phyloP scores from a whole-genome alignment of 208 protist genomes.

The Crithidia bombi region DNA sequence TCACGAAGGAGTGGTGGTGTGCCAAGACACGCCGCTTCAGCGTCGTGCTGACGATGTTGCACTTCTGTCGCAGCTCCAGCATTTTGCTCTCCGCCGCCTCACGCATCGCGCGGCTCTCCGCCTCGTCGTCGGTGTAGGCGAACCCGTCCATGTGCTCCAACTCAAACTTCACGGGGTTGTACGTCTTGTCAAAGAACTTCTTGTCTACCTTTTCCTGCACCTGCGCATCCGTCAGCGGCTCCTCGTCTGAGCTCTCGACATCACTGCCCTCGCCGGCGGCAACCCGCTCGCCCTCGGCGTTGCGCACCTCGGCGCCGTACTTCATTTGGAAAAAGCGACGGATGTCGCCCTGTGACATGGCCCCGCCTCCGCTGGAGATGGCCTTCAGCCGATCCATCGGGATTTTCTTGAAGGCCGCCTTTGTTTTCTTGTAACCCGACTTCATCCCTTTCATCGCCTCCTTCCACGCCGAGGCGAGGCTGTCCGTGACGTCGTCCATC shows the following conservation, averaged over 20 bases:
- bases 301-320: constrained; percentile 60
- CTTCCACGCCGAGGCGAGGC: constrained; percentile 69
- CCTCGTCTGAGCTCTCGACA: constrained; percentile 70
- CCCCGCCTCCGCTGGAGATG: constrained; percentile 27
- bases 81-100: constrained; percentile 64
- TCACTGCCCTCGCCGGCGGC: constrained; percentile 49
- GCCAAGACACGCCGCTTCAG: constrained; percentile 83
- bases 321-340: constrained; percentile 69
- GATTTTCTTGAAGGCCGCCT: constrained; percentile 64
- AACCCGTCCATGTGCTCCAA: constrained; percentile 63
- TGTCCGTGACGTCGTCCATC: constrained; percentile 81
- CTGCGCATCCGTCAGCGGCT: constrained; percentile 82
- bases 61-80: constrained; percentile 65
- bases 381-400: constrained; percentile 52
- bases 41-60: constrained; percentile 77
- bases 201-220: constrained; percentile 80
- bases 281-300: constrained; percentile 34
- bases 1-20: constrained; percentile 76
- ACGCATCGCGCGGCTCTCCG: constrained; percentile 55
- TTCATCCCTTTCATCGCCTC: constrained; percentile 74
- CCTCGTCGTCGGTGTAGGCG: constrained; percentile 56
- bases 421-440: constrained; percentile 74
- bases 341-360: constrained; percentile 47
- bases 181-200: constrained; percentile 87
- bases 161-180: constrained; percentile 76